These are phyloP conservation scores for Alternaria metachromatica DNA, from an alignment of 2,329 filamentous ascomycete genomes.

Conservation along the genomic window DNA sequence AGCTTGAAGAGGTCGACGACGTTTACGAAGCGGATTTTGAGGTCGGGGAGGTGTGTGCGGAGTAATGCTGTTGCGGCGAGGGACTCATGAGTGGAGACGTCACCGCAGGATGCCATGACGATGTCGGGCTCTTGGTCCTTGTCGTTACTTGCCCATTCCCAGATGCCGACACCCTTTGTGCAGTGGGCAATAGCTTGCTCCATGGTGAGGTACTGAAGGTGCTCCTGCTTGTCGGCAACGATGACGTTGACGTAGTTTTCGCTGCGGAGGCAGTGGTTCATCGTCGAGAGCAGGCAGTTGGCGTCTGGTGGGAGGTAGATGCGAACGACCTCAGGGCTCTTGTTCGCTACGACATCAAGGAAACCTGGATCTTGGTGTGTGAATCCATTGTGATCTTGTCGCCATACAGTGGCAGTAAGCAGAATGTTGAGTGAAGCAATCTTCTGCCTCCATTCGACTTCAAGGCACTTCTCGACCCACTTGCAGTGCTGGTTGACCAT, in stretches of 20 bases:
- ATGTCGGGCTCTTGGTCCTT: conserved; percentile 72
- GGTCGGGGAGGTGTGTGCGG: conserved; percentile 71
- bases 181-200: conserved; percentile 76
- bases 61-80: conserved; percentile 77
- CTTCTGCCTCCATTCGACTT: conserved; percentile 77
- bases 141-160: conserved; percentile 78
- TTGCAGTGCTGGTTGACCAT: conserved; percentile 90
- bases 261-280: conserved; percentile 76
- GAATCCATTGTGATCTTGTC: conserved; percentile 85
- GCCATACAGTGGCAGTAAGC: conserved; percentile 78
- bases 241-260: conserved; percentile 83
- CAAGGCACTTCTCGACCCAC: conserved; percentile 82
- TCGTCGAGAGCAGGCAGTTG: conserved; percentile 77
- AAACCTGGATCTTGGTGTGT: conserved; percentile 81
- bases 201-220: conserved; percentile 77
- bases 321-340: conserved; percentile 78
- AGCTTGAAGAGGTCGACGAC: conserved; percentile 82
- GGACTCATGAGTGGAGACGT: conserved; percentile 75
- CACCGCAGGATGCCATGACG: conserved; percentile 78
- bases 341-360: conserved; percentile 80
- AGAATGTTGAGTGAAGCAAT: conserved; percentile 80
- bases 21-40: conserved; percentile 82
- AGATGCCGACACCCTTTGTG: conserved; percentile 79
- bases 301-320: conserved; percentile 83
- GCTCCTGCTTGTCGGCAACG: conserved; percentile 80